Conservation (phyloP, 1,284 basidiomycete genomes). For the Pyrrhoderma noxium region DNA sequence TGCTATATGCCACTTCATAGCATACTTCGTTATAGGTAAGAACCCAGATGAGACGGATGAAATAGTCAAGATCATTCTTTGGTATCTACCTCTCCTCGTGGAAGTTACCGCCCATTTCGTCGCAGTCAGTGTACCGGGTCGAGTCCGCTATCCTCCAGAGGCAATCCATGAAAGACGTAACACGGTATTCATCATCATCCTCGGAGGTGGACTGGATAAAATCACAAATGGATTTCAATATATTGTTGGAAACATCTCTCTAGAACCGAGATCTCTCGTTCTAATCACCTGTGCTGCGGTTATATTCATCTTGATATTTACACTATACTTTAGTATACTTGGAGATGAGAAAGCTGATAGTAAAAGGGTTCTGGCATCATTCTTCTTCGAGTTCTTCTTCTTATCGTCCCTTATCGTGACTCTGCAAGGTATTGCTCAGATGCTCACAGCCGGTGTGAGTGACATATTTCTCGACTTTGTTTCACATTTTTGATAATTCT, state of each 20-base stretch:
- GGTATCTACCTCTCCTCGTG: slow-evolving; percentile 18
- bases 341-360: slow-evolving; percentile 11
- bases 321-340: slow-evolving; percentile 15
- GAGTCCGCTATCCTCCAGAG: slow-evolving; percentile 16
- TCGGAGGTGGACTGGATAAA: slow-evolving; percentile 18
- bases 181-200: slow-evolving; percentile 17
- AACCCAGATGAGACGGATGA: slow-evolving; percentile 10
- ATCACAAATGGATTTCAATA: slow-evolving; percentile 19
- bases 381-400: slow-evolving; percentile 13
- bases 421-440: slow-evolving; percentile 9
- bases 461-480: not conserved
- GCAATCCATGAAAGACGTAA: slow-evolving; percentile 14
- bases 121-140: slow-evolving; percentile 8
- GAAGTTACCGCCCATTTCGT: slow-evolving; percentile 18
- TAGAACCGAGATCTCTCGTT: slow-evolving; percentile 6
- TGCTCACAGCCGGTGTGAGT: slow-evolving; percentile 9
- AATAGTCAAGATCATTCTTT: slow-evolving; percentile 17
- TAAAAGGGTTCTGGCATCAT: slow-evolving; percentile 6
- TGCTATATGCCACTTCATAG: slow-evolving; percentile 13
- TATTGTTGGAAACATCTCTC: slow-evolving; percentile 17
- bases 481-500: not conserved
- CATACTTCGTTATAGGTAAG: slow-evolving; percentile 15
- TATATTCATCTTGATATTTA: slow-evolving; percentile 15
- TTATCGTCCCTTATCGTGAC: slow-evolving; percentile 11
- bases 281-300: slow-evolving; percentile 16